phyloP scores from a whole-genome alignment of 2,329 filamentous ascomycete genomes.

The Rhinocladiella similis region DNA sequence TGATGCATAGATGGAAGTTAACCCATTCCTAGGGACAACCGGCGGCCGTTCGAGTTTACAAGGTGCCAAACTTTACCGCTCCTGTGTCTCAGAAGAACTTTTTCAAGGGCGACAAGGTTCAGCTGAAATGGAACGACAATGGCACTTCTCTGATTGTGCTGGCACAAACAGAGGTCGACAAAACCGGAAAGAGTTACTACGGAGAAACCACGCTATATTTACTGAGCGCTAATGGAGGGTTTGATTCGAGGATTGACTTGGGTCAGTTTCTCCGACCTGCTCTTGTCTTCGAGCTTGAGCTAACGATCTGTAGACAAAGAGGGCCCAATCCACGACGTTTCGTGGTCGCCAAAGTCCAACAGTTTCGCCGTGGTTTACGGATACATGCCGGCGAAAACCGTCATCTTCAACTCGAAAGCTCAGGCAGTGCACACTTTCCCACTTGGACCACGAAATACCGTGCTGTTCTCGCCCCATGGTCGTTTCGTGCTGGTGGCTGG shows the following conservation, averaged over 20 bases:
- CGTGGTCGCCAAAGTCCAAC: slow-evolving; percentile 97
- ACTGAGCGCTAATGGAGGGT: slow-evolving; percentile 83
- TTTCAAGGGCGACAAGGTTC: slow-evolving; percentile 98
- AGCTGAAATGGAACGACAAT: slow-evolving; percentile 94
- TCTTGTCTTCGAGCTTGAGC: neutral
- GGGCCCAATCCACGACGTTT: slow-evolving; percentile 94
- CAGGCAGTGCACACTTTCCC: slow-evolving; percentile 82
- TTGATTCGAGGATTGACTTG: slow-evolving; percentile 86
- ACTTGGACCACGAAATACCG: slow-evolving; percentile 87
- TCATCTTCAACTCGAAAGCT: slow-evolving; percentile 91
- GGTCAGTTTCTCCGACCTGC: slow-evolving; percentile 42
- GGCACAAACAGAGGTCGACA: slow-evolving; percentile 96
- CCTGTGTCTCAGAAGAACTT: slow-evolving; percentile 97
- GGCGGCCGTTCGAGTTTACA: slow-evolving; percentile 89
- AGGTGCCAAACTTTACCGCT: slow-evolving; percentile 79
- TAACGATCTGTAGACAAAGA: slow-evolving; percentile 72
- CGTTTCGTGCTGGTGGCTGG: slow-evolving; percentile 92
- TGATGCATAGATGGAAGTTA: slow-evolving; percentile 19
- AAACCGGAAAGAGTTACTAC: slow-evolving; percentile 98
- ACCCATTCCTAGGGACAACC: slow-evolving; percentile 72
- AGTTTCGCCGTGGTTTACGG: slow-evolving; percentile 98
- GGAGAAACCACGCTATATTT: slow-evolving; percentile 97
- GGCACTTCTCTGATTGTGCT: slow-evolving; percentile 91
- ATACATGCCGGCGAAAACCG: slow-evolving; percentile 98
- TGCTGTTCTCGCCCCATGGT: slow-evolving; percentile 89